phyloP scores from a whole-genome alignment of 768 basidiomycete species.

The Tricholoma flavovirens region DNA sequence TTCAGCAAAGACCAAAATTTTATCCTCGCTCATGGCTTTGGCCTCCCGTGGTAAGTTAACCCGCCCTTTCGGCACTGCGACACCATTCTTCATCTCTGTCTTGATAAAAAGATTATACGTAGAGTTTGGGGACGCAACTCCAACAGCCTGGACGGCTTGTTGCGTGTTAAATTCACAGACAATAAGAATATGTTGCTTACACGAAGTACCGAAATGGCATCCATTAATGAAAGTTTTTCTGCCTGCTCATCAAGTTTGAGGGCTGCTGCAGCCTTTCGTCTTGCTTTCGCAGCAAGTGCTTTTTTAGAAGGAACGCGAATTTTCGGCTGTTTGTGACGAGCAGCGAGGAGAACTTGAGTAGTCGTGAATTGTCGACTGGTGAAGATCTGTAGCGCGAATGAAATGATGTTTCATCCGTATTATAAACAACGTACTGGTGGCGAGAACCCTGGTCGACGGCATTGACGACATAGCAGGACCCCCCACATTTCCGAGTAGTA shows the following conservation, averaged over 20 bases:
- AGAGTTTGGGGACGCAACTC: slow-evolving; percentile 69
- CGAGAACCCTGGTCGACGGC: slow-evolving; percentile 15
- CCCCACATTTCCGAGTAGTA: slow-evolving; percentile 9
- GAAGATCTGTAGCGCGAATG: slow-evolving; percentile 7
- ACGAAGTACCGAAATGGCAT: slow-evolving; percentile 67
- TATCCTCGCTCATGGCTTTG: slow-evolving; percentile 63
- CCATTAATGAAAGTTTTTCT: slow-evolving; percentile 60
- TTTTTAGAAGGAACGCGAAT: slow-evolving; percentile 64
- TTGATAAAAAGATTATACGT: slow-evolving; percentile 79
- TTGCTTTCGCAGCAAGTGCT: slow-evolving; percentile 58
- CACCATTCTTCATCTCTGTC: slow-evolving; percentile 71
- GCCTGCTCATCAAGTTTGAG: slow-evolving; percentile 51
- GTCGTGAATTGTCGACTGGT: slow-evolving; percentile 48
- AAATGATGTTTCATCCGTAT: neutral
- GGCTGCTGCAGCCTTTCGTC: slow-evolving; percentile 50
- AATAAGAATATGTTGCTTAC: slow-evolving; percentile 33
- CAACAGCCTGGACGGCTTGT: slow-evolving; percentile 57
- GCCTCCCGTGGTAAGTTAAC: slow-evolving; percentile 80
- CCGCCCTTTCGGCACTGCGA: slow-evolving; percentile 85
- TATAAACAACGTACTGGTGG: slow-evolving; percentile 8
- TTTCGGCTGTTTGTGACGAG: slow-evolving; percentile 43
- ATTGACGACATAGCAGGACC: slow-evolving; percentile 24
- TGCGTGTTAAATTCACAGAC: neutral
- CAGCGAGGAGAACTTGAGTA: slow-evolving; percentile 39
- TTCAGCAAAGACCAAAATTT: slow-evolving; percentile 91